These are phyloP conservation scores for Hansenula sp. DNA, from an alignment of 1,139 yeast species.

Conservation along the genomic window DNA sequence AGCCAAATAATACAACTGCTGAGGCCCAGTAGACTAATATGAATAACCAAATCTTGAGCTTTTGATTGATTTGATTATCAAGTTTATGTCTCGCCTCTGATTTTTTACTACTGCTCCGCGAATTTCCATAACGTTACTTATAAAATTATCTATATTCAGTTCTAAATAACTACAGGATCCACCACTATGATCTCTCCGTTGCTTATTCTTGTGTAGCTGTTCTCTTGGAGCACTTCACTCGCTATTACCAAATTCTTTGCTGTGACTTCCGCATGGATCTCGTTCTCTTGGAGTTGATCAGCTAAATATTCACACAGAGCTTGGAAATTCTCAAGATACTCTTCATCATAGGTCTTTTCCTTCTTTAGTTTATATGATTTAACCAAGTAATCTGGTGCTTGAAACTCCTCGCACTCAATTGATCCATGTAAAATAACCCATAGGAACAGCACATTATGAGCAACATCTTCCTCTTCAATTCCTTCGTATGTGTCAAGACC, in stretches of 20 bases:
- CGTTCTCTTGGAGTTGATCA: conserved; percentile 1
- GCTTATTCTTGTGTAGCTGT: conserved; percentile 17
- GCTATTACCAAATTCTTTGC: conserved; percentile 13
- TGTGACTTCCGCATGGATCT: conserved; percentile 5
- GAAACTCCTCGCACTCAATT: conserved; percentile 4
- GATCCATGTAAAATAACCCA: conserved; percentile 16
- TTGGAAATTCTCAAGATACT: not conserved
- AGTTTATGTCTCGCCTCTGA: too few relatives aligned
- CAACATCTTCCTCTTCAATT: conserved; percentile 10
- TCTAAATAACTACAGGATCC: conserved; percentile 10
- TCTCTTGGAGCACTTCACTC: conserved; percentile 7
- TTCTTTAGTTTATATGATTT: conserved; percentile 1
- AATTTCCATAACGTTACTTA: not conserved
- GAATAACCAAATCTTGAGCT: too few relatives aligned
- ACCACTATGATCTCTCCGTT: conserved; percentile 17
- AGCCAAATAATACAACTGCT: too few relatives aligned
- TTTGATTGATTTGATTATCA: too few relatives aligned
- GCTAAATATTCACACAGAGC: not conserved
- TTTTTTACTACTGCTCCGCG: not conserved
- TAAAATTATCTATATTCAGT: not conserved
- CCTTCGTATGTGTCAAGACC: conserved; percentile 9
- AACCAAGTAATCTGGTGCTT: conserved; percentile 13
- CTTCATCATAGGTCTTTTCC: not conserved
- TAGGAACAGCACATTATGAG: conserved; percentile 11
- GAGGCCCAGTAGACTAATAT: too few relatives aligned